A percentile compares a stretch with the other conserved stretches of the same genome.
Evolutionary conservation across 768 basidiomycete genomes (phyloP).

Genomic region (Suillus subalutaceus): DNA sequence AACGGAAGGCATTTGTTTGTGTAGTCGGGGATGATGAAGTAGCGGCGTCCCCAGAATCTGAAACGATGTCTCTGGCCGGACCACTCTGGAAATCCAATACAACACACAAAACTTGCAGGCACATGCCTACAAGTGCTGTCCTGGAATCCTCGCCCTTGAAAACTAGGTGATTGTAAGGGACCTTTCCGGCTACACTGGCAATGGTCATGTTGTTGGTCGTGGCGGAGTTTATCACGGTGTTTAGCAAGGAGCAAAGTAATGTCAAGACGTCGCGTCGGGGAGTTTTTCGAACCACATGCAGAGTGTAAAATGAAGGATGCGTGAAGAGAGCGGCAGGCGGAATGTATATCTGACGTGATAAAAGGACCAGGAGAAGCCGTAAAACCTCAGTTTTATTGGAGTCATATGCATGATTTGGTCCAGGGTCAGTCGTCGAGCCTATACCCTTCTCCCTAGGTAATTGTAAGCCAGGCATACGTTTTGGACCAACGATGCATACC

Average conservation of each 20-base stretch:
- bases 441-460: conserved; percentile 87
- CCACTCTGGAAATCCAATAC: conserved; percentile 84
- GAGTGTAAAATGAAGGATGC: conserved; percentile 75
- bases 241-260: conserved; percentile 89
- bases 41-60: conserved; percentile 44
- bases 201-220: conserved; percentile 54
- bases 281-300: conserved; percentile 76
- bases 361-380: conserved; percentile 81
- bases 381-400: conserved; percentile 87
- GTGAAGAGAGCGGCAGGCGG: conserved; percentile 70
- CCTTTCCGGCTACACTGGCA: conserved; percentile 70
- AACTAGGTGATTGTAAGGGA: conserved; percentile 89
- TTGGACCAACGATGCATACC: conserved; percentile 50
- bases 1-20: conserved; percentile 86
- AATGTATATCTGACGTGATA: conserved; percentile 90
- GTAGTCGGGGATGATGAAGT: conserved; percentile 53
- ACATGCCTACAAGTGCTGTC: conserved; percentile 70
- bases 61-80: conserved; percentile 57
- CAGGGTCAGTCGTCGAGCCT: conserved; percentile 81
- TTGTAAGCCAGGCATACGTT: conserved; percentile 11
- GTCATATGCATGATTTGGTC: conserved; percentile 65
- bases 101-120: conserved; percentile 76
- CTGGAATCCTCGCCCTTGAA: conserved; percentile 87
- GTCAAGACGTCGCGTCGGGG: conserved; percentile 86
- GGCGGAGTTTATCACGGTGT: conserved; percentile 81